Evolutionary conservation across 352 stramenopile genomes (phyloP).

Genomic region (Globisporangium camurandrum): DNA sequence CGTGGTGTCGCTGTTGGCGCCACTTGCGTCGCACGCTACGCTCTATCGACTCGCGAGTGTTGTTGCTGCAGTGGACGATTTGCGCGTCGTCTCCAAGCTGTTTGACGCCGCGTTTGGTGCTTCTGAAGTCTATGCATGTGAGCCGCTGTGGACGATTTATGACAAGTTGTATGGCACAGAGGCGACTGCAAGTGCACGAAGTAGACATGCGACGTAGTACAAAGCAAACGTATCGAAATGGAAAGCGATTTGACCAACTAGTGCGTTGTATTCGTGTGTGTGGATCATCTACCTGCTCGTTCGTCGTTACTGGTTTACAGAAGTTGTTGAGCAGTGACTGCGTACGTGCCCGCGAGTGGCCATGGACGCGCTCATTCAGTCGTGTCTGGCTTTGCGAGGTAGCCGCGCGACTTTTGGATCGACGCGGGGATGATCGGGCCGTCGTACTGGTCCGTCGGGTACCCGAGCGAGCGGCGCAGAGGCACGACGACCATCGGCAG

Average conservation of each 20-base stretch:
- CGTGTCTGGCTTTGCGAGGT: constrained; percentile 35
- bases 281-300: too few species aligned
- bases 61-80: constrained; percentile 36
- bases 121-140: constrained; percentile 14
- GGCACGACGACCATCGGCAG: constrained; percentile 77
- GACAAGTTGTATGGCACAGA: constrained; percentile 32
- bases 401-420: constrained; percentile 67
- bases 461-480: constrained; percentile 72
- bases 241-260: background rate
- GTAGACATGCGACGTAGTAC: too few species aligned
- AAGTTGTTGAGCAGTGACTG: constrained; percentile 5
- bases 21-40: constrained; percentile 32
- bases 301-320: background rate
- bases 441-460: constrained; percentile 87
- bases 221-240: too few species aligned
- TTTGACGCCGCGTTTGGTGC: constrained; percentile 30
- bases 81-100: constrained; percentile 24
- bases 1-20: constrained; percentile 33
- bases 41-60: constrained; percentile 45
- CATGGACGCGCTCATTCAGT: constrained; percentile 19
- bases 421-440: constrained; percentile 69
- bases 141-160: constrained; percentile 51
- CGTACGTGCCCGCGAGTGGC: background rate
- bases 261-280: too few species aligned
- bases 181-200: constrained; percentile 12